Conservation (phyloP, 345 rosid genomes). For the Heritiera littoralis region DNA sequence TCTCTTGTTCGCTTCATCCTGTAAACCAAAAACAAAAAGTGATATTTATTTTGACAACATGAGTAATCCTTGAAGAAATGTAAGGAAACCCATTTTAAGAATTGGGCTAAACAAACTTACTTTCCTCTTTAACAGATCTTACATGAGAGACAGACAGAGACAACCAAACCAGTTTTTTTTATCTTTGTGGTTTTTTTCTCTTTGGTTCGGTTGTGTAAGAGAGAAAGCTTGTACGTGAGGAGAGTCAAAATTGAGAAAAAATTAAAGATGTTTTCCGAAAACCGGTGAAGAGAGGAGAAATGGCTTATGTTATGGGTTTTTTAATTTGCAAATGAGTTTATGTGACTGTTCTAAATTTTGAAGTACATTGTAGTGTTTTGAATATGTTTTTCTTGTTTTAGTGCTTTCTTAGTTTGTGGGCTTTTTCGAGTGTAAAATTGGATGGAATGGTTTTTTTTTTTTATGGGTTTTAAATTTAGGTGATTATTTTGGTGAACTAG, state of each 20-base stretch:
- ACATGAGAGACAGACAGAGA: conserved; percentile 1
- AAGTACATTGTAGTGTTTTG: neutral
- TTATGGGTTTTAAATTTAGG: neutral
- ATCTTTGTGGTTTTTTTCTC: neutral
- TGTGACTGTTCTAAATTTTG: neutral
- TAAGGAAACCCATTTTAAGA: neutral
- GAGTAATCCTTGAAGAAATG: conserved; percentile 10
- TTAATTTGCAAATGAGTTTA: no score
- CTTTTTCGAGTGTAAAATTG: neutral
- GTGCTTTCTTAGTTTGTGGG: neutral
- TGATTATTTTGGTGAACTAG: neutral
- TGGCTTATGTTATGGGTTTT: neutral
- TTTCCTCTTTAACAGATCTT: conserved; percentile 36
- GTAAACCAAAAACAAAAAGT: conserved; percentile 7
- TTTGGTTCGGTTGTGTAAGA: neutral
- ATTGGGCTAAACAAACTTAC: conserved; percentile 24
- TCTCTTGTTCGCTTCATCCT: conserved; percentile 83
- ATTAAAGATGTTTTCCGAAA: neutral
- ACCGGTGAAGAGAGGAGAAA: neutral
- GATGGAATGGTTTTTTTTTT: no score
- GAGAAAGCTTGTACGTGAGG: conserved; percentile 9
- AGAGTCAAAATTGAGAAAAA: conserved; percentile 16
- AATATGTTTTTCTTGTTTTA: no score
- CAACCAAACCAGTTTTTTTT: conserved; percentile 12
- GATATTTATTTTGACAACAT: neutral